phyloP scores from a whole-genome alignment of 2,329 filamentous ascomycete genomes.

The Beauveria brongniartii region DNA sequence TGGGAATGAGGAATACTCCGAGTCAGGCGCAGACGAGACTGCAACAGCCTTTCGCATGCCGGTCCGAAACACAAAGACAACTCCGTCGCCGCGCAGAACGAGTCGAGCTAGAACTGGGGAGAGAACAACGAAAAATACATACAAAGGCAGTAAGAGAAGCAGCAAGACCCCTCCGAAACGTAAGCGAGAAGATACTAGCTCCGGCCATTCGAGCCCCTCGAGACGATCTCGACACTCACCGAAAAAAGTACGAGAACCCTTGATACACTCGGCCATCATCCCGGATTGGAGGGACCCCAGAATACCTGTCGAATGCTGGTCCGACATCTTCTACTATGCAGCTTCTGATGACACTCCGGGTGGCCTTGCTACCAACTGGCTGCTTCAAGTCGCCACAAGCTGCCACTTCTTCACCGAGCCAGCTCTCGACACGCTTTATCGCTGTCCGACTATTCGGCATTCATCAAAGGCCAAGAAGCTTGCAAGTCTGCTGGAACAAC shows the following conservation, averaged over 20 bases:
- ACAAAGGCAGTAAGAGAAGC: neutral
- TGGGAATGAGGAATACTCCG: neutral
- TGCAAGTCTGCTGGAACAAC: slow-evolving; percentile 44
- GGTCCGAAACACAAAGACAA: neutral
- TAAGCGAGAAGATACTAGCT: neutral
- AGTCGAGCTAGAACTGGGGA: neutral
- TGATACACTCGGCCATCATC: slow-evolving; percentile 22
- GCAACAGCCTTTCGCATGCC: neutral
- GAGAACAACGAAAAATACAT: neutral
- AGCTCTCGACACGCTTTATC: slow-evolving; percentile 64
- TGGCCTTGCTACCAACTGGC: slow-evolving; percentile 50
- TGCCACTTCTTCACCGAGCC: slow-evolving; percentile 64
- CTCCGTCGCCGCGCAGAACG: neutral
- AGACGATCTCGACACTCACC: neutral
- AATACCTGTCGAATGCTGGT: slow-evolving; percentile 60
- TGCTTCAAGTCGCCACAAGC: slow-evolving; percentile 53
- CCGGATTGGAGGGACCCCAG: slow-evolving; percentile 46
- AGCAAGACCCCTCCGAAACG: neutral
- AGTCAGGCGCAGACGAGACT: neutral
- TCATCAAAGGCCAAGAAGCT: slow-evolving; percentile 37
- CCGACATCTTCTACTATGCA: slow-evolving; percentile 62
- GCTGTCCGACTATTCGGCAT: slow-evolving; percentile 53
- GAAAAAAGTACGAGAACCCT: neutral
- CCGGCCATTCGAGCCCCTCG: neutral
- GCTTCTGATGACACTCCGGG: slow-evolving; percentile 38